Evolutionary conservation across 129 eudicot species (phyloP), one percentile per base, ranked within the genome.

Genomic region (Saussurea involucrata): DNA sequence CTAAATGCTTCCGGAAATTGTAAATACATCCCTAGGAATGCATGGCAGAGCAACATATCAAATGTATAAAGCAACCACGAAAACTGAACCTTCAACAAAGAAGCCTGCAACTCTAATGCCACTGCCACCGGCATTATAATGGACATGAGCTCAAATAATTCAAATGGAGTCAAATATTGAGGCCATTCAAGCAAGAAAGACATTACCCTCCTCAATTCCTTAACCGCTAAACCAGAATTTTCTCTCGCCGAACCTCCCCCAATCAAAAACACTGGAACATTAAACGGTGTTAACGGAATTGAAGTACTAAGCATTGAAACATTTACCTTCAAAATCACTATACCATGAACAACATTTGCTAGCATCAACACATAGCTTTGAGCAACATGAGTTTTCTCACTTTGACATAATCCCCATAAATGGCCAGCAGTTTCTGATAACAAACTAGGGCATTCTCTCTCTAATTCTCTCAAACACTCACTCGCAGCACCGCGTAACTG

Each of bases 171-270:
- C 83, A 91, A 79, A 85, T 86, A 71, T 5, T 79, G 92, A 0
- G 97, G 90, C 87, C 96, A 94, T 44, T 94, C 98, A 7, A 94
- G 84, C 85, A 94, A 84, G 78, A 91, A 94, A 1, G 98, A 66
- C 80, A 94, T 83, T 58, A 84, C 96, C 72, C 96, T 89, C 79
- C 87, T 91, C 86, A 94, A 81, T 73, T 94, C 98, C 89, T 87
- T 94, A 64, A 78, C 78, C 66, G 74, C 81, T 29, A 86, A 80
- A 32, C 80, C 83, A n/a, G 80, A 82, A 15, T 69, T 65, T 32
- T 93, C 97, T 64, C 73, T 86, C 69, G 44, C 79, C 63, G 55
- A 74, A 60, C 76, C 83, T 25, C 65, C 85, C 3, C 80, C 82
- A 7, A 8, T 66, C 77, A 88, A 67, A 85, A 80, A 89, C 64